Base-by-base conservation (phyloP, 169 alveolate species). In the Plasmodium knowlesi region DNA sequence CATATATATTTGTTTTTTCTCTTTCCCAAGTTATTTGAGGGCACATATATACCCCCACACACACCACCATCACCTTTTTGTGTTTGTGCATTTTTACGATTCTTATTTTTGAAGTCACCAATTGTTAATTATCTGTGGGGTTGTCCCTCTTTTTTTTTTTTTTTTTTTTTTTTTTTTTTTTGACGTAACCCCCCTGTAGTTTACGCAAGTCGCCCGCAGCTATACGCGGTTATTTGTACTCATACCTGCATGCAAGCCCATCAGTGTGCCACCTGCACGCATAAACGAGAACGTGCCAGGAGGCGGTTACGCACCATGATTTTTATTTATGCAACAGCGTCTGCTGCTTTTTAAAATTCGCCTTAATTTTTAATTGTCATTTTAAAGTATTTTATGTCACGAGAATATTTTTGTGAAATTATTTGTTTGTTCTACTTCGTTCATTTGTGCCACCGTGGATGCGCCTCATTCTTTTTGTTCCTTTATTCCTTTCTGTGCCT, bases 371-470 rank as follows among this genome's bases (percentile, higher is more conserved):
- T 28, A 37, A 78, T 78, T 78, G 16, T n/a, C 67, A 28, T 78
- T 78, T 78, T 78, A 37, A 78, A 78, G 53, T 78, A 78, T 78
- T 78, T 78, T 41, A 39, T 41, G 39, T 78, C 34, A 10, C 53
- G 0, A 78, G 43, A 9, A 37, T 34, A 12, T 19, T 34, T 78
- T 78, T 3, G 84, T 28, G 22, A 78, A 78, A 78, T 32, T 78
- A 78, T 78, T 78, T 78, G 19, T 61, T 78, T 78, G 57, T 30
- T 25, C 70, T 41, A 19, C 32, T 39, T 37, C n/a, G 50, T 25
- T 41, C 32, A 25, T 41, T 78, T 22, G 25, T 78, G 32, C 22
- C 30, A 16, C 28, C 32, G 84, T 46, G 32, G 19, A 78, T 10
- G 6, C 30, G 67, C 22, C 53, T 19, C 72, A 10, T 41, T 78